Base-by-base conservation (phyloP, 805 yeast genomes). In the Kluyveromyces siamensis region DNA sequence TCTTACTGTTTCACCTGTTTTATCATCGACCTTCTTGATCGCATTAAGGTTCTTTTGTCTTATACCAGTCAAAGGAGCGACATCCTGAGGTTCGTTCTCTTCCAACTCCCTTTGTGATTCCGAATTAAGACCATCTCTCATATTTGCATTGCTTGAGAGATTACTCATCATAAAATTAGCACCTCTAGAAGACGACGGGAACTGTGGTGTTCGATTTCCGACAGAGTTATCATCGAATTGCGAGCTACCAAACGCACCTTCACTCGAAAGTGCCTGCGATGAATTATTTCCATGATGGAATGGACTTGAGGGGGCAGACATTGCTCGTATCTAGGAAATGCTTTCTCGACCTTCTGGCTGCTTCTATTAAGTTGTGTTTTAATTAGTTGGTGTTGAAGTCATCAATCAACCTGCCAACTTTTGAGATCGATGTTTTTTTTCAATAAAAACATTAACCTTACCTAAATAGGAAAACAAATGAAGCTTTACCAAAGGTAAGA, bases 1-100 rank as follows among this genome's bases (percentile, higher is more conserved):
- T 41, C 91, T 79, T 16, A 93, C 97, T 57, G 87, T 87, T 63
- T 90, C 97, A 50, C 96, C 97, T 2, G 96, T 88, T 43, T 81
- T 80, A 70, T 93, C 99, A 27, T 79, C 79, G 27, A 93, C 96
- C 62, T 85, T 87, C 27, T 95, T 89, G 47, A 91, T 87, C 27
- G 81, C 80, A 50, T 78, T 73, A 50, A 83, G 71, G 51, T 79
- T 77, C 59, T 83, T 75, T 69, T 84, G 75, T 58, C 75, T 69
- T 39, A 64, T 45, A 33, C 61, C 62, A 45, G 58, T 61, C 54
- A 63, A 54, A 8, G 66, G 66, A 38, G 57, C 54, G 17, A 50
- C 54, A 27, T 50, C 49, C 35, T 50, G 50, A 10, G 43, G 27
- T 13, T 41, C 50, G 5, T 40, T 45, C 16, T 44, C 50, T 18